Evolutionary conservation across 2,329 filamentous ascomycete species (phyloP).

Genomic region (Pleurostoma richardsiae): DNA sequence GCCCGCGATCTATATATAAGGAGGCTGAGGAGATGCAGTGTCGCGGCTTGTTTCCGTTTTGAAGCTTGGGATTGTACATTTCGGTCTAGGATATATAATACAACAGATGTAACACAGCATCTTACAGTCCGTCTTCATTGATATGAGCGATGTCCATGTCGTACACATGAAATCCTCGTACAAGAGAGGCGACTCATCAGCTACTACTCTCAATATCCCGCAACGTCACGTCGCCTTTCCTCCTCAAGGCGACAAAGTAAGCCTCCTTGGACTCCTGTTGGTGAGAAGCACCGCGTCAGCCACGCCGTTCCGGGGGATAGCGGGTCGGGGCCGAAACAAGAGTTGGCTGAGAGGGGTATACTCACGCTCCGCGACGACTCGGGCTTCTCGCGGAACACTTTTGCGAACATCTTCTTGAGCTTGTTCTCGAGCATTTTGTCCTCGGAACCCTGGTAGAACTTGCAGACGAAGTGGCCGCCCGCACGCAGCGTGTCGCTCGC

Average conservation of each 20-base stretch:
- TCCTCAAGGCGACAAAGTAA: conserved; percentile 75
- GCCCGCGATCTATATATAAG: too few relatives aligned
- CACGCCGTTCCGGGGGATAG: conserved; percentile 1
- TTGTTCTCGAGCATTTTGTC: conserved; percentile 74
- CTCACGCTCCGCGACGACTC: conserved; percentile 81
- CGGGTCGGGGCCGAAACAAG: neutral
- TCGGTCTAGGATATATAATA: too few relatives aligned
- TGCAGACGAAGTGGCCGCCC: conserved; percentile 91
- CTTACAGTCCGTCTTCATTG: too few relatives aligned
- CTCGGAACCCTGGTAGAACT: conserved; percentile 90
- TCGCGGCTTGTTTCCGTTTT: too few relatives aligned
- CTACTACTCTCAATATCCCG: conserved; percentile 4
- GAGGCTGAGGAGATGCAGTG: too few relatives aligned
- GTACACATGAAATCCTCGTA: too few relatives aligned
- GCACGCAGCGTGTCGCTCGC: conserved; percentile 75
- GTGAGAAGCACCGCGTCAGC: too few relatives aligned
- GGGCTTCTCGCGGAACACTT: conserved; percentile 84
- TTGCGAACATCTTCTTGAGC: conserved; percentile 71
- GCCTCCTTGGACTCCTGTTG: conserved; percentile 74
- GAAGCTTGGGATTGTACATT: too few relatives aligned
- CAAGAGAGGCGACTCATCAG: too few relatives aligned
- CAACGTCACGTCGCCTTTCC: conserved; percentile 44
- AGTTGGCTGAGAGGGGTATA: conserved; percentile 10
- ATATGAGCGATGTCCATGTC: too few relatives aligned
- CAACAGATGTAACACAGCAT: too few relatives aligned